A percentile compares a stretch with the other conserved stretches of the same genome.
These are phyloP conservation scores for Aspergillus brunneoviolaceus DNA, from an alignment of 2,329 filamentous ascomycete species.

Conservation along the genomic window DNA sequence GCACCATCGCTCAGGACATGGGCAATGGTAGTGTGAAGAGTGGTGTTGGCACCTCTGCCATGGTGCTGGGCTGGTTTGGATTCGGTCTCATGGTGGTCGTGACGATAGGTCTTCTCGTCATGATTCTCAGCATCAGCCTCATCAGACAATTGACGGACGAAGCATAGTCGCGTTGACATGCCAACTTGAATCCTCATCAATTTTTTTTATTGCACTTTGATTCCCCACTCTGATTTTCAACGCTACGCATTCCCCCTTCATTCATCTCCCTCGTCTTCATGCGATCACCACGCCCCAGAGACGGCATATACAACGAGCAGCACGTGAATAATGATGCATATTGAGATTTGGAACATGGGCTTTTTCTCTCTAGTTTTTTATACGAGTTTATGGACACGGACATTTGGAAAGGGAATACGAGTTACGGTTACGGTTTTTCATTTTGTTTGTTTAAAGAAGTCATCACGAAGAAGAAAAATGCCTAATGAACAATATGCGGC, in stretches of 20 bases:
- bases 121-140: slow-evolving; percentile 91
- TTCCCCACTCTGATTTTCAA: not conserved
- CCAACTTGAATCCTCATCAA: not conserved
- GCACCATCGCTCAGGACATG: slow-evolving; percentile 88
- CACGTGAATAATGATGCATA: not conserved
- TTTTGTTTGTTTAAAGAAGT: not conserved
- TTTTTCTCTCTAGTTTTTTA: not conserved
- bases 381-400: not conserved
- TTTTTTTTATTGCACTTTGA: not conserved
- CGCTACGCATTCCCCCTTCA: too few relatives aligned
- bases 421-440: not conserved
- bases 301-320: slow-evolving; percentile 14
- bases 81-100: slow-evolving; percentile 92
- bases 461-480: not conserved
- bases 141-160: slow-evolving; percentile 61
- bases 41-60: slow-evolving; percentile 88
- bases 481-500: not conserved
- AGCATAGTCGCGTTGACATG: slow-evolving; percentile 1
- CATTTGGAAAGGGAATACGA: not conserved
- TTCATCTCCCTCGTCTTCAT: too few relatives aligned
- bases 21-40: slow-evolving; percentile 84
- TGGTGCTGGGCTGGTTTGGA: slow-evolving; percentile 97
- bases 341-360: not conserved
- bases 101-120: slow-evolving; percentile 88
- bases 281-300: not conserved